Base-by-base conservation (phyloP, 768 basidiomycete species). In the Antrodiella citrinella region DNA sequence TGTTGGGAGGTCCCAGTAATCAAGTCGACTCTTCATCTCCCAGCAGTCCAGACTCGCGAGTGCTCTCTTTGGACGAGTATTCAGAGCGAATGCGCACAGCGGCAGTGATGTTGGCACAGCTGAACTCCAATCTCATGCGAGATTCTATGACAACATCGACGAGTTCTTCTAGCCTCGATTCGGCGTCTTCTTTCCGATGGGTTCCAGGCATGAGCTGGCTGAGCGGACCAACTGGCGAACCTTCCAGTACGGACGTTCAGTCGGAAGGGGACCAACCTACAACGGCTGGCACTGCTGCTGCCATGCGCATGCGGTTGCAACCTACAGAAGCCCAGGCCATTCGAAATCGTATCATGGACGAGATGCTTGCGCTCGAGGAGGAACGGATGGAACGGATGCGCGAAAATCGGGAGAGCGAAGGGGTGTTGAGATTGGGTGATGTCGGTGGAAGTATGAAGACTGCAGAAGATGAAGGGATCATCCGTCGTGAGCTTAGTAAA, bases 61-160 rank as follows among this genome's bases (percentile, higher is more conserved):
- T 56, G 26, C 69, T 98, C 12, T 91, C 93, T 0, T 72, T 99
- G 20, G 95, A 99, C 58, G 95, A 99, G 57, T 99, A 99, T 68
- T 95, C 95, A 0, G 92, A 97, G 57, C 82, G 96, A 46, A 99
- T 99, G 96, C 82, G 91, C 5, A 96, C 93, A 9, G 96, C 96
- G 9, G 96, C 96, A 9, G 85, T 98, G 54, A 97, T 99, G 96
- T 82, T 99, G 23, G 84, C 96, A 1, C 96, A 99, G 66, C 76
- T 99, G 44, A 96, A 93, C 59, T 84, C 91, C 1, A 90, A 76
- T 59, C 73, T 86, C 46, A 70, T 77, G 24, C 76, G 80, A 54
- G 84, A 86, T 57, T 66, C 74, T 21, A 59, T 71, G 3, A 48
- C 57, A 4, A 23, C 55, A 20, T 21, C 49, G 10, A 48, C 47